A percentile compares a stretch with the other conserved stretches of the same genome.
These are phyloP conservation scores for Lichtheimia corymbifera DNA, from an alignment of 371 early-diverging fungal genomes.

Conservation along the genomic window DNA sequence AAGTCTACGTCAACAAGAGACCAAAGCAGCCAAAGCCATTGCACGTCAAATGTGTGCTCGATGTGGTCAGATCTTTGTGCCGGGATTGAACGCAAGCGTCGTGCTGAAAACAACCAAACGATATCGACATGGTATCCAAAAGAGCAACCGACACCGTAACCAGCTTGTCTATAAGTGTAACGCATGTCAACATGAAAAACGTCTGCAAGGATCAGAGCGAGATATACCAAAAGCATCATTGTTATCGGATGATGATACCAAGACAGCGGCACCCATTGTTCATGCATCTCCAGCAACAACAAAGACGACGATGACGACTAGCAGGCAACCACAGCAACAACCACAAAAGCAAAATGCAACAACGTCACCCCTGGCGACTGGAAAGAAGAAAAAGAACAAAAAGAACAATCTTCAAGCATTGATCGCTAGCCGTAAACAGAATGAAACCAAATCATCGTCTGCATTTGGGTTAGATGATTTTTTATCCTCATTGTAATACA, in stretches of 20 bases:
- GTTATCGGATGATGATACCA: neutral
- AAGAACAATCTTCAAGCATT: constrained; percentile 47
- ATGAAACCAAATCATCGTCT: constrained; percentile 4
- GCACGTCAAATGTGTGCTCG: constrained; percentile 27
- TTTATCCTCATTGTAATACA: constrained; percentile 31
- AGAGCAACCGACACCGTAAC: constrained; percentile 15
- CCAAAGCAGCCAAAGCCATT: constrained; percentile 22
- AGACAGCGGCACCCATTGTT: neutral
- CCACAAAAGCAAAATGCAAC: constrained; percentile 2
- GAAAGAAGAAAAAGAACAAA: constrained; percentile 28
- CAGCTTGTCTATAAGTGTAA: constrained; percentile 24
- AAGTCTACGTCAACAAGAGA: constrained; percentile 26
- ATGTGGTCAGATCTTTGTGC: constrained; percentile 38
- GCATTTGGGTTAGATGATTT: constrained; percentile 33
- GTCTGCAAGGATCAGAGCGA: constrained; percentile 26
- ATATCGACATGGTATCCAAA: constrained; percentile 6
- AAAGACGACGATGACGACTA: constrained; percentile 1
- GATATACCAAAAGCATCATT: constrained; percentile 12
- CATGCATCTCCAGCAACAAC: constrained; percentile 1
- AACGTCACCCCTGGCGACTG: neutral
- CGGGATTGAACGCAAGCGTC: constrained; percentile 30
- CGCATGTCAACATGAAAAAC: constrained; percentile 19
- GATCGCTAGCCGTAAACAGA: constrained; percentile 30
- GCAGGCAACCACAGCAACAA: neutral
- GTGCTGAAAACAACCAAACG: constrained; percentile 7